These are phyloP conservation scores for Calocybe gangraenosa DNA, from an alignment of 768 basidiomycete genomes.

Conservation along the genomic window DNA sequence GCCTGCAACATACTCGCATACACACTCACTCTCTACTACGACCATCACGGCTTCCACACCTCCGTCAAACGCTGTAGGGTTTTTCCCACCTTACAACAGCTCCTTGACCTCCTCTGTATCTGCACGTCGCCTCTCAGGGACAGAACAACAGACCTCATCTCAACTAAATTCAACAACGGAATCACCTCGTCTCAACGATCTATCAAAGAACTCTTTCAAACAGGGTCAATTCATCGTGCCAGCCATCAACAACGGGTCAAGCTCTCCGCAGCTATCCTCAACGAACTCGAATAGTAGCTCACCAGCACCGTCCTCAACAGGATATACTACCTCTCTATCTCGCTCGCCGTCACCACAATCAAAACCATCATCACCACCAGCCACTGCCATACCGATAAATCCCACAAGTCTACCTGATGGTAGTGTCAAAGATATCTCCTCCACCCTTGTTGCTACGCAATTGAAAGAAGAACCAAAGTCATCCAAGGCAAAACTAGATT, in stretches of 20 bases:
- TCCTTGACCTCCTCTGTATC: slow-evolving; percentile 18
- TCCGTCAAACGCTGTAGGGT: slow-evolving; percentile 17
- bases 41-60: slow-evolving; percentile 45
- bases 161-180: slow-evolving; percentile 12
- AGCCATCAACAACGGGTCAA: slow-evolving; percentile 17
- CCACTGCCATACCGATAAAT: slow-evolving; percentile 19
- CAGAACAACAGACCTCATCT: slow-evolving; percentile 7
- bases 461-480: too few species aligned
- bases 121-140: slow-evolving; percentile 13
- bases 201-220: slow-evolving; percentile 3
- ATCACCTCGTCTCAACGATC: slow-evolving; percentile 4
- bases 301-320: slow-evolving; percentile 55
- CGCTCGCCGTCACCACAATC: slow-evolving; percentile 43
- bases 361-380: slow-evolving; percentile 28
- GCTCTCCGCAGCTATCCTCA: slow-evolving; percentile 23
- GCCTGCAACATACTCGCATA: slow-evolving; percentile 35
- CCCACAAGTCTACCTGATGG: too few species aligned
- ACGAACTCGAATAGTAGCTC: slow-evolving; percentile 45
- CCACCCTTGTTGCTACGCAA: too few species aligned
- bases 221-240: slow-evolving; percentile 3
- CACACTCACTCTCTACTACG: slow-evolving; percentile 45
- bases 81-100: slow-evolving; percentile 3
- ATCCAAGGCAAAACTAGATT: too few species aligned
- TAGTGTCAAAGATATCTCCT: too few species aligned
- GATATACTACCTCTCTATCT: slow-evolving; percentile 49